A percentile compares a stretch with the other conserved stretches of the same genome.
Conservation (phyloP, 371 early-diverging fungal species). For the Mortierella sp. region DNA sequence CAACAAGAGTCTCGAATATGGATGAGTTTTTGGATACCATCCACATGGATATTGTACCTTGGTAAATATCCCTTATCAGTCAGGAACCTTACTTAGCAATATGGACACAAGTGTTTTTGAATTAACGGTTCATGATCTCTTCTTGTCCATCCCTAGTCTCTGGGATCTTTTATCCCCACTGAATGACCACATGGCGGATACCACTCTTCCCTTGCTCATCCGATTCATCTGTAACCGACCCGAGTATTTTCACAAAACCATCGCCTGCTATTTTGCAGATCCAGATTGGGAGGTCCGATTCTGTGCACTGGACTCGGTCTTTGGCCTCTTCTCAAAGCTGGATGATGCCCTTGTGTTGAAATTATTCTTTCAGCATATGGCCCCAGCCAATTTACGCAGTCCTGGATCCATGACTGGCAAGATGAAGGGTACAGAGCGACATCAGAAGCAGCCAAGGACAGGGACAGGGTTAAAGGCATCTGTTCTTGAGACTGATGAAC, state of each 20-base stretch:
- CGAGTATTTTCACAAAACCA: conserved; percentile 22
- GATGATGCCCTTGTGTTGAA: conserved; percentile 37
- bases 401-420: conserved; percentile 25
- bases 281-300: conserved; percentile 47
- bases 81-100: too few relatives aligned
- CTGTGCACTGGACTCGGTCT: conserved; percentile 36
- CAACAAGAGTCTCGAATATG: conserved; percentile 32
- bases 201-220: conserved; percentile 38
- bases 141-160: conserved; percentile 15
- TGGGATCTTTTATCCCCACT: conserved; percentile 48
- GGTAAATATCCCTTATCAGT: conserved; percentile 14
- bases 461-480: conserved; percentile 13
- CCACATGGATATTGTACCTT: conserved; percentile 29
- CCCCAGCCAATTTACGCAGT: background rate
- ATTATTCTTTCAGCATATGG: conserved; percentile 29
- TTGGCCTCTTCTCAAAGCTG: conserved; percentile 49
- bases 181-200: conserved; percentile 44
- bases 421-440: conserved; percentile 31
- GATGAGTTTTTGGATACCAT: conserved; percentile 37
- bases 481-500: conserved; percentile 15
- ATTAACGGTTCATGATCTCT: too few relatives aligned
- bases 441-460: conserved; percentile 1
- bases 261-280: conserved; percentile 17
- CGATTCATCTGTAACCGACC: conserved; percentile 22
- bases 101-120: too few relatives aligned